These are phyloP conservation scores for Globisporangium parvum DNA, from an alignment of 352 stramenopile genomes.

Conservation along the genomic window DNA sequence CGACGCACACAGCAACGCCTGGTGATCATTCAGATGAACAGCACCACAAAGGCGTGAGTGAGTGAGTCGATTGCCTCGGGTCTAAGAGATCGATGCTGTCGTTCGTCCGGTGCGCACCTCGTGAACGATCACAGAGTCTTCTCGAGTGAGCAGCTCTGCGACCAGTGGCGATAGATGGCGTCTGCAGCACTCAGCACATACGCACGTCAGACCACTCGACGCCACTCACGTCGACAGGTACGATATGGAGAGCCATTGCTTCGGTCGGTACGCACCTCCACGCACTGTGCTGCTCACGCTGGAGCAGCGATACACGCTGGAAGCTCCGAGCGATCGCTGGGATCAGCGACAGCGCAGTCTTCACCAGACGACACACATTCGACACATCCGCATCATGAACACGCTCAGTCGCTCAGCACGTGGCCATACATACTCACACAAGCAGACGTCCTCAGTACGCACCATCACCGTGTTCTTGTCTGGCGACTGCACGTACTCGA, in stretches of 20 bases:
- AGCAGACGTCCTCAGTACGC: background rate
- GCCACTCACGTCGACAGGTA: too few species aligned
- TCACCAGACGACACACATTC: background rate
- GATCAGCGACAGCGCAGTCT: slow-evolving; percentile 6
- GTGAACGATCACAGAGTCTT: background rate
- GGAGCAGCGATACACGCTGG: background rate
- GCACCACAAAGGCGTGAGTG: background rate
- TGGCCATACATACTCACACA: background rate
- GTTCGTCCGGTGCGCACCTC: background rate
- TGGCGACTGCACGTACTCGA: background rate
- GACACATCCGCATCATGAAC: background rate
- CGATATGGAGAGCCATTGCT: background rate
- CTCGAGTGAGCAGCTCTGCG: slow-evolving; percentile 11
- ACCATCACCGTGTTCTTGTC: slow-evolving; percentile 2
- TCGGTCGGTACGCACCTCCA: slow-evolving; percentile 5
- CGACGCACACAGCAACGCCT: slow-evolving; percentile 5
- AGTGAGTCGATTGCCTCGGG: too few species aligned
- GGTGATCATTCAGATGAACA: background rate
- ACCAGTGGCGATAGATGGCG: slow-evolving; percentile 20
- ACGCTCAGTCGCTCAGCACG: background rate
- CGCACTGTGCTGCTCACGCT: background rate
- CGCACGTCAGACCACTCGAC: too few species aligned
- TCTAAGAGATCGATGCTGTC: background rate
- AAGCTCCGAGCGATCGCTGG: background rate
- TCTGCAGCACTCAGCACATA: slow-evolving; percentile 6